Percentiles rank a stretch among this genome's conserved stretches.
These are phyloP conservation scores for Kazachstania sp. DNA, from an alignment of 1,139 yeast species.

Conservation along the genomic window DNA sequence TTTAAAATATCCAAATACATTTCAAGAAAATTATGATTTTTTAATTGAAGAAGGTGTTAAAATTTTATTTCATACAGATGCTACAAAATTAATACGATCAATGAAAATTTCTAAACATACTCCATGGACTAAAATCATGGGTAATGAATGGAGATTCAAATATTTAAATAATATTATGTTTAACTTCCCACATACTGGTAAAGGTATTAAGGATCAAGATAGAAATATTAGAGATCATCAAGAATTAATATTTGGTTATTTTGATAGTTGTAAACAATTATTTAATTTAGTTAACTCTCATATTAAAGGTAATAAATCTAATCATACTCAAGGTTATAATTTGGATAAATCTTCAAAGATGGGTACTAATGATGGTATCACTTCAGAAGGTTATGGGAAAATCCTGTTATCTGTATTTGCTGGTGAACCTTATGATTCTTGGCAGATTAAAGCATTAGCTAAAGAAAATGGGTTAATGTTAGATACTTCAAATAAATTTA, in stretches of 20 bases:
- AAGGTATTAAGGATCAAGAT: constrained; percentile 77
- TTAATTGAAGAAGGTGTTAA: constrained; percentile 36
- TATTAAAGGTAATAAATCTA: constrained; percentile 8
- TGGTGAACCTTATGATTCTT: constrained; percentile 84
- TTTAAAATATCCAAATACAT: constrained; percentile 55
- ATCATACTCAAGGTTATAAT: constrained; percentile 20
- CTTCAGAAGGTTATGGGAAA: constrained; percentile 35
- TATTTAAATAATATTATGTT: constrained; percentile 56
- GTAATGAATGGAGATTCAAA: constrained; percentile 32
- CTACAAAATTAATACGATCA: constrained; percentile 46
- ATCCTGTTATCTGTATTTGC: constrained; percentile 66
- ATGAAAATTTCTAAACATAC: constrained; percentile 39
- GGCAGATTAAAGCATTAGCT: constrained; percentile 72
- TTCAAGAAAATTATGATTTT: constrained; percentile 37
- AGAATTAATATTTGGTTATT: constrained; percentile 52
- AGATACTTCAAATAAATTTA: constrained; percentile 58
- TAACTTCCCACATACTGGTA: constrained; percentile 92
- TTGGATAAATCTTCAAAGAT: constrained; percentile 11
- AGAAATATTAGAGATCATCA: constrained; percentile 81
- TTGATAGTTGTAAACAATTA: constrained; percentile 47
- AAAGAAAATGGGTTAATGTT: constrained; percentile 44
- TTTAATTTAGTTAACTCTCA: constrained; percentile 36
- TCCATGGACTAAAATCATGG: constrained; percentile 27
- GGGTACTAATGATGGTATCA: constrained; percentile 12
- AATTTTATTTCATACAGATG: constrained; percentile 56